Percentiles rank a stretch among this genome's conserved stretches.
Evolutionary conservation across 352 stramenopile genomes (phyloP).

Genomic region (Achlya hypogyna): DNA sequence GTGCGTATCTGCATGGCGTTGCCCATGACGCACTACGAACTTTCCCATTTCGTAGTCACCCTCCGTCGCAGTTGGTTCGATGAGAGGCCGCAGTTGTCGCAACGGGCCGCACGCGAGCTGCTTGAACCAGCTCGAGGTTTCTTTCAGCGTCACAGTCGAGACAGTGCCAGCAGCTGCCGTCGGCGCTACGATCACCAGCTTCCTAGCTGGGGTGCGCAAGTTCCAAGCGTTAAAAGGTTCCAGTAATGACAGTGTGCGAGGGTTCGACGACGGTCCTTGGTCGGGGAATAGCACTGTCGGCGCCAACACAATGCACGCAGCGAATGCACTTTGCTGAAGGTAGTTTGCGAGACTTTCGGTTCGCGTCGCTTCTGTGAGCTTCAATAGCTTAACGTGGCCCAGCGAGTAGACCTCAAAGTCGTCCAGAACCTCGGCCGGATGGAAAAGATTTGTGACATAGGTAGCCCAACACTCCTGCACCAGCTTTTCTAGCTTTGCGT

Average conservation of each 20-base stretch:
- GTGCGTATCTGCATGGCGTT: neutral
- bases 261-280: too few relatives aligned
- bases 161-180: neutral
- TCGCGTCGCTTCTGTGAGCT: too few relatives aligned
- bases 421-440: neutral
- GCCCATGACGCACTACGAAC: neutral
- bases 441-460: neutral
- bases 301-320: too few relatives aligned
- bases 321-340: too few relatives aligned
- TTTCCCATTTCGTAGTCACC: neutral
- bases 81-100: neutral
- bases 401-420: neutral
- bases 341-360: too few relatives aligned
- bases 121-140: conserved; percentile 28
- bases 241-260: too few relatives aligned
- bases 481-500: neutral
- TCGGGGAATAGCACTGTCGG: too few relatives aligned
- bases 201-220: neutral
- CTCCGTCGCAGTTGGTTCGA: neutral
- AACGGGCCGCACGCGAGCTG: conserved; percentile 38
- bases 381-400: neutral
- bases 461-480: neutral
- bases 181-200: neutral
- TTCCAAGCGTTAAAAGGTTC: too few relatives aligned
- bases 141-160: conserved; percentile 25